A percentile compares a stretch with the other conserved stretches of the same genome.
These are phyloP conservation scores for Begonia masoniana DNA, from an alignment of 306 rosid genomes.

Conservation along the genomic window DNA sequence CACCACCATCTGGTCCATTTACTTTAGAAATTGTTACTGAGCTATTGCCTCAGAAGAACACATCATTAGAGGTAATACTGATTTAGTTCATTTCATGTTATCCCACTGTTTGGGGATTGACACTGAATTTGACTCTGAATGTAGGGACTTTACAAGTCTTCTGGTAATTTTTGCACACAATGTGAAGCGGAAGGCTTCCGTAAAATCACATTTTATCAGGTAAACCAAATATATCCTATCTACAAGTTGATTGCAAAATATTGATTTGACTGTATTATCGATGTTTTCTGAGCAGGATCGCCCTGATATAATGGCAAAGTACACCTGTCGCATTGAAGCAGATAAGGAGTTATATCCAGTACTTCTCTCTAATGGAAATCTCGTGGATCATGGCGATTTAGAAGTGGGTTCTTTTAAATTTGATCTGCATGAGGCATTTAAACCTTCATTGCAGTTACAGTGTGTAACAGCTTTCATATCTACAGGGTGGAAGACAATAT, in stretches of 20 bases:
- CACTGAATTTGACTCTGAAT: slow-evolving; percentile 19
- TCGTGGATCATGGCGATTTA: slow-evolving; percentile 64
- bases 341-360: slow-evolving; percentile 87
- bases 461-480: neutral
- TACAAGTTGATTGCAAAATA: neutral
- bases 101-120: slow-evolving; percentile 4
- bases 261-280: slow-evolving; percentile 12
- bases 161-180: slow-evolving; percentile 96
- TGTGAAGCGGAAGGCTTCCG: slow-evolving; percentile 99
- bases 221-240: neutral
- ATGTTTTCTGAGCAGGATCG: slow-evolving; percentile 64
- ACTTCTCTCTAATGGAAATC: slow-evolving; percentile 88
- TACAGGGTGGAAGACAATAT: slow-evolving; percentile 82
- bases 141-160: slow-evolving; percentile 86
- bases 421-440: neutral
- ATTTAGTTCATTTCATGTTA: slow-evolving; percentile 1
- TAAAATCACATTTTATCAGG: slow-evolving; percentile 91
- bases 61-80: slow-evolving; percentile 74
- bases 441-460: neutral
- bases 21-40: slow-evolving; percentile 69
- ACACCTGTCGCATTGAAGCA: slow-evolving; percentile 70
- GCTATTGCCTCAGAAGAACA: slow-evolving; percentile 71
- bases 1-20: slow-evolving; percentile 63
- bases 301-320: slow-evolving; percentile 96
- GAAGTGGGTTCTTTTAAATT: slow-evolving; percentile 43